Conservation (phyloP, 208 protist genomes). For the Acanthamoeba polyphaga region DNA sequence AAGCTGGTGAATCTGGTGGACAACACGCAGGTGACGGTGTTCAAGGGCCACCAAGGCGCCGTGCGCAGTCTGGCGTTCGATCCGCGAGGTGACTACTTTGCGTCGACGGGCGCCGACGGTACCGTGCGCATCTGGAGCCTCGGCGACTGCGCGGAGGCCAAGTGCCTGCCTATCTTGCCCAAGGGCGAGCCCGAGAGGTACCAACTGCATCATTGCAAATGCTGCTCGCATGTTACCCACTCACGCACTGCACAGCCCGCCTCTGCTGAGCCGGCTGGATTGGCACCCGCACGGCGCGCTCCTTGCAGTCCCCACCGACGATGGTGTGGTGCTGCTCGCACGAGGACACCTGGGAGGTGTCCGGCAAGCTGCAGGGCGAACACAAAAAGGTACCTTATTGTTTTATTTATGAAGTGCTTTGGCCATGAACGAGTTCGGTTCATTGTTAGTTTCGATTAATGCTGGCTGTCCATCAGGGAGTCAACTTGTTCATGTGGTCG, state of each 20-base stretch:
- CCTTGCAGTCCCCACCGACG: constrained; percentile 25
- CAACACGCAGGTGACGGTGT: constrained; percentile 18
- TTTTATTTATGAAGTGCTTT: not conserved
- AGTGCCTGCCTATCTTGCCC: not conserved
- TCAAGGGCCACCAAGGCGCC: constrained; percentile 35
- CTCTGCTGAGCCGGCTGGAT: constrained; percentile 30
- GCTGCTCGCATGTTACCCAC: not conserved
- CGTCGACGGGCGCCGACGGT: constrained; percentile 21
- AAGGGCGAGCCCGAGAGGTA: constrained; percentile 50
- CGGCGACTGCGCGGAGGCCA: not conserved
- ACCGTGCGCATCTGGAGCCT: constrained; percentile 49
- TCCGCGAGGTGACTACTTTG: constrained; percentile 9
- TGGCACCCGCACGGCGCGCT: constrained; percentile 49
- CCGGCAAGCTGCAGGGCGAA: constrained; percentile 15
- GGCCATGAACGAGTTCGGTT: not conserved
- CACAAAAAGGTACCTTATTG: constrained; percentile 1
- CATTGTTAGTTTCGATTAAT: not conserved
- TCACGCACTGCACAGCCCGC: not conserved
- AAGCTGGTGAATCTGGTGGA: constrained; percentile 51
- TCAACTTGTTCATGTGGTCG: constrained; percentile 24
- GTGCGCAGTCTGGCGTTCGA: constrained; percentile 58
- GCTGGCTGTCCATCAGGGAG: not conserved
- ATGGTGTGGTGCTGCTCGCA: not conserved
- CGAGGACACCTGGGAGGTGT: constrained; percentile 24
- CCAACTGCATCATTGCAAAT: not conserved